phyloP scores from a whole-genome alignment of 176 grass and related monocot genomes.

The Pharus latifolius region DNA sequence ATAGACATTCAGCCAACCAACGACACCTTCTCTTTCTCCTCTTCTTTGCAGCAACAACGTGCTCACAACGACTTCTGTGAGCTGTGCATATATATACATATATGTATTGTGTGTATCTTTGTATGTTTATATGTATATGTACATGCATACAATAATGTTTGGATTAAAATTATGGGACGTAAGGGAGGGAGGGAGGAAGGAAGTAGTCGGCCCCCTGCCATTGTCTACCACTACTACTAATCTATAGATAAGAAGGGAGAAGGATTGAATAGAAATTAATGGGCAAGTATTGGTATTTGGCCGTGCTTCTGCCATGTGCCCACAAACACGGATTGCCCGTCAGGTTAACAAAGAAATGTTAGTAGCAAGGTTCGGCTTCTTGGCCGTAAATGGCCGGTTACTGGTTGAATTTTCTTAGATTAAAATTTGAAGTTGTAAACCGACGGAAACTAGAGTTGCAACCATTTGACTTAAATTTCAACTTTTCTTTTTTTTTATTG shows the following conservation, averaged over 20 bases:
- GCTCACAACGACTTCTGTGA: slow-evolving; percentile 14
- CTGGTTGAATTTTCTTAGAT: no score
- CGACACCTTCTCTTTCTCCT: neutral
- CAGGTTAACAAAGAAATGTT: no score
- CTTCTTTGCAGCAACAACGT: slow-evolving; percentile 31
- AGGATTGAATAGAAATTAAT: neutral
- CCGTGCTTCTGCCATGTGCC: neutral
- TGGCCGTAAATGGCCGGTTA: no score
- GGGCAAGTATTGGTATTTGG: neutral
- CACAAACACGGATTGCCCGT: neutral
- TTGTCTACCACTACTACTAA: neutral
- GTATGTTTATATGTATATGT: neutral
- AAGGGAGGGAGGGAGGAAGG: neutral
- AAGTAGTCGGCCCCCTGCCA: slow-evolving; percentile 29
- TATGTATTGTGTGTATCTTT: no score
- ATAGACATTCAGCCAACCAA: neutral
- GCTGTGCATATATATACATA: neutral
- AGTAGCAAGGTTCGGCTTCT: no score
- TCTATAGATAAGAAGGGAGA: neutral
- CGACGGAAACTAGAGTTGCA: no score
- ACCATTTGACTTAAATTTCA: no score
- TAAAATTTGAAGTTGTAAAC: no score
- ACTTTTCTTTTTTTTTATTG: no score
- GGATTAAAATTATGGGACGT: neutral
- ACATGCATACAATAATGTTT: neutral